Conservation (phyloP, 805 yeast genomes). For the Candida incommunis region DNA sequence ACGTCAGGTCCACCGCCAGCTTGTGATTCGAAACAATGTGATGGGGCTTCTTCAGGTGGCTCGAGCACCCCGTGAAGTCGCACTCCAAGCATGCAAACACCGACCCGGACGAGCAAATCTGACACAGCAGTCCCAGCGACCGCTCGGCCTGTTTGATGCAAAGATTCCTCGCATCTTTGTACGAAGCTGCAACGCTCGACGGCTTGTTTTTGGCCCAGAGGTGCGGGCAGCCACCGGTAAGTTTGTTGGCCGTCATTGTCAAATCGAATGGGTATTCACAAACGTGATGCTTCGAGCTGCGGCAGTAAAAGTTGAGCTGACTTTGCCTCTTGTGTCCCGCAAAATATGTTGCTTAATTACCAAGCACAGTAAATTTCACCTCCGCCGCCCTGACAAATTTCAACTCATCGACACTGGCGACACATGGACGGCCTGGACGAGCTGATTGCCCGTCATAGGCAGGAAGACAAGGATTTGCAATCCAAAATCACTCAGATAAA, state of each 20-base stretch:
- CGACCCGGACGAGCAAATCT: background rate
- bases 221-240: background rate
- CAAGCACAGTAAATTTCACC: too few relatives aligned
- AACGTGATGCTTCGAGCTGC: too few relatives aligned
- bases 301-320: too few relatives aligned
- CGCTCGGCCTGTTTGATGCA: background rate
- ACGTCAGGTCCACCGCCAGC: conserved; percentile 1
- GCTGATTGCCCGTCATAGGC: background rate
- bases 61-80: background rate
- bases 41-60: background rate
- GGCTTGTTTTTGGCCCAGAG: background rate
- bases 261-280: too few relatives aligned
- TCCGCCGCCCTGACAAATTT: too few relatives aligned
- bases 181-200: background rate
- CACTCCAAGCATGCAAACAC: conserved; percentile 1
- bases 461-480: background rate
- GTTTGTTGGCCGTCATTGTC: background rate
- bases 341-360: too few relatives aligned
- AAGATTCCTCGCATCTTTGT: background rate
- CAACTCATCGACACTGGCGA: too few relatives aligned
- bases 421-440: background rate
- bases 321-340: too few relatives aligned
- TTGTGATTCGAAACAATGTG: background rate
- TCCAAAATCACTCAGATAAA: background rate
- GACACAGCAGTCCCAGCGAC: background rate